Percentiles rank a stretch among this genome's conserved stretches.
phyloP scores from a whole-genome alignment of 1,284 basidiomycete genomes.

The Tylopilus orsonianus region DNA sequence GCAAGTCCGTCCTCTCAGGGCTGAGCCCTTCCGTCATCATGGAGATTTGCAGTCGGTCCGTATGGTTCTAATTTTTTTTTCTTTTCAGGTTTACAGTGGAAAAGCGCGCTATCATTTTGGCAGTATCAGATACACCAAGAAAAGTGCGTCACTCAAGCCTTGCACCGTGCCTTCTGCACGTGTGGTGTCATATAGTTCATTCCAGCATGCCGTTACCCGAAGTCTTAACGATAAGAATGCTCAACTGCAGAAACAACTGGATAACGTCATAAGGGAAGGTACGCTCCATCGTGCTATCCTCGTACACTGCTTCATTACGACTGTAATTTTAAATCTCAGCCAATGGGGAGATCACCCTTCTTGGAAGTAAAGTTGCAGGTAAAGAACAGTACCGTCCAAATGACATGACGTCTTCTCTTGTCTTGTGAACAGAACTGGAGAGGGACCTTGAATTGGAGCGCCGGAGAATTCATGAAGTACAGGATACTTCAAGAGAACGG shows the following conservation, averaged over 20 bases:
- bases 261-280: conserved; percentile 81
- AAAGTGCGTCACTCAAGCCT: conserved; percentile 44
- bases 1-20: conserved; percentile 80
- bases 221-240: conserved; percentile 78
- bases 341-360: conserved; percentile 71
- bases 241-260: conserved; percentile 77
- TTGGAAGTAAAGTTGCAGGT: conserved; percentile 68
- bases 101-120: conserved; percentile 83
- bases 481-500: conserved; percentile 70
- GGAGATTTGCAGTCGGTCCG: conserved; percentile 76
- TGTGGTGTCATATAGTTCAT: conserved; percentile 50
- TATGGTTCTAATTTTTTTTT: not conserved
- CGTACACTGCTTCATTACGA: not conserved
- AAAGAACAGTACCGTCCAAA: conserved; percentile 9
- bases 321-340: conserved; percentile 42
- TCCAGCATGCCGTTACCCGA: conserved; percentile 76
- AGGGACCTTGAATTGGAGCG: conserved; percentile 78
- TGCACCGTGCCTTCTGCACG: not conserved
- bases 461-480: conserved; percentile 67
- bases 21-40: conserved; percentile 69
- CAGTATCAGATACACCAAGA: conserved; percentile 86
- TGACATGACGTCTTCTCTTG: conserved; percentile 2
- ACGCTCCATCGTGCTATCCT: conserved; percentile 2
- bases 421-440: conserved; percentile 55
- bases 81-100: conserved; percentile 13